Evolutionary conservation across 805 yeast species (phyloP).

Genomic region (Saturnispora besseyi): DNA sequence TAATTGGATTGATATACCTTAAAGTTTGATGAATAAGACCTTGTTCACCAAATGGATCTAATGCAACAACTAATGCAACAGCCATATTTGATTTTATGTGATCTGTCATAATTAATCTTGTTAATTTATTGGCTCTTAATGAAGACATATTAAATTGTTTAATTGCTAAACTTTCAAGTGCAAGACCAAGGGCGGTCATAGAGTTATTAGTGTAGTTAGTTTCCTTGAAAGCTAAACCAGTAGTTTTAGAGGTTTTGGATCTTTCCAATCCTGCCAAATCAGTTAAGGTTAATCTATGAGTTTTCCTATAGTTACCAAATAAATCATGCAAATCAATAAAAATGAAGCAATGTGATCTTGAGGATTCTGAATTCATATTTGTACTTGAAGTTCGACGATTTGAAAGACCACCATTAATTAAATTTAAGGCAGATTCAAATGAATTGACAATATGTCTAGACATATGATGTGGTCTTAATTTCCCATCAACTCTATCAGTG

Average conservation of each 20-base stretch:
- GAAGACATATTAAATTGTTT: conserved; percentile 32
- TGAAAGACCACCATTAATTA: conserved; percentile 32
- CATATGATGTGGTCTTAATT: conserved; percentile 35
- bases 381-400: conserved; percentile 35
- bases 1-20: conserved; percentile 24
- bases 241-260: conserved; percentile 36
- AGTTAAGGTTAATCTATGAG: conserved; percentile 37
- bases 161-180: conserved; percentile 34
- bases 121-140: conserved; percentile 40
- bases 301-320: conserved; percentile 17
- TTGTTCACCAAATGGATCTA: conserved; percentile 34
- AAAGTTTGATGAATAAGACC: conserved; percentile 25
- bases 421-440: conserved; percentile 29
- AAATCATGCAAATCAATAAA: conserved; percentile 24
- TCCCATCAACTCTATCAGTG: conserved; percentile 35
- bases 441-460: conserved; percentile 33
- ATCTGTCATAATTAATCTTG: conserved; percentile 41
- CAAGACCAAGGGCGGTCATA: conserved; percentile 41
- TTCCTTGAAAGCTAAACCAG: conserved; percentile 37
- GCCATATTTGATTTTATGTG: conserved; percentile 27
- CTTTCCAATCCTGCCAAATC: conserved; percentile 48
- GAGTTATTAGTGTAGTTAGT: conserved; percentile 42
- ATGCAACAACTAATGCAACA: conserved; percentile 29
- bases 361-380: conserved; percentile 34
- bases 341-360: conserved; percentile 46